These are phyloP conservation scores for Chamaecyparis obtusa DNA, from an alignment of 75 land plant genomes.

Conservation along the genomic window DNA sequence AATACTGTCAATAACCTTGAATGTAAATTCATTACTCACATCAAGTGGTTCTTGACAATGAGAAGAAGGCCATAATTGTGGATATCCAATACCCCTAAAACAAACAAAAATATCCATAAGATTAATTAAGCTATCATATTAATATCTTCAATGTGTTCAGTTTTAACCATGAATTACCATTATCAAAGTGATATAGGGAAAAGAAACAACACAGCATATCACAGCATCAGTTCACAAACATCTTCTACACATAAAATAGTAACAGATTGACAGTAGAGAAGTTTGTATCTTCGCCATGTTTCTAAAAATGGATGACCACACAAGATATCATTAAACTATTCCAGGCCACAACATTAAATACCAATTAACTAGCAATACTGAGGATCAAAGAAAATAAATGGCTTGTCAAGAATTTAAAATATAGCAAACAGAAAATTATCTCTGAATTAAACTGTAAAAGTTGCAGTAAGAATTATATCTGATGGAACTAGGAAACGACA, in stretches of 20 bases:
- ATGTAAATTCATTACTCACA: constrained; percentile 82
- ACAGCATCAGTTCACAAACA: not conserved
- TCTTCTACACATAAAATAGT: not conserved
- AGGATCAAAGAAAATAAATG: no score
- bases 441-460: not conserved
- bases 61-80: constrained; percentile 81
- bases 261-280: not conserved
- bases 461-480: not conserved
- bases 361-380: not conserved
- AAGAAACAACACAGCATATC: not conserved
- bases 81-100: constrained; percentile 88
- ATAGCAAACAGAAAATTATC: not conserved
- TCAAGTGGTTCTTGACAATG: constrained; percentile 84
- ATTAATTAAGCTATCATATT: not conserved
- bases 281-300: not conserved
- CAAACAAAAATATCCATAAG: not conserved
- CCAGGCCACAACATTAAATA: not conserved
- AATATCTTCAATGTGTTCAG: not conserved
- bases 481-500: not conserved
- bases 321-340: not conserved
- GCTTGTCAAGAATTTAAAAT: no score
- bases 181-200: not conserved
- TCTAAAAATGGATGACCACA: not conserved
- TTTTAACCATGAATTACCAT: not conserved
- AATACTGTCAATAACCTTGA: constrained; percentile 77